Base-by-base conservation (phyloP, 2,329 filamentous ascomycete species). In the Magnaporthiopsis rhizophila region DNA sequence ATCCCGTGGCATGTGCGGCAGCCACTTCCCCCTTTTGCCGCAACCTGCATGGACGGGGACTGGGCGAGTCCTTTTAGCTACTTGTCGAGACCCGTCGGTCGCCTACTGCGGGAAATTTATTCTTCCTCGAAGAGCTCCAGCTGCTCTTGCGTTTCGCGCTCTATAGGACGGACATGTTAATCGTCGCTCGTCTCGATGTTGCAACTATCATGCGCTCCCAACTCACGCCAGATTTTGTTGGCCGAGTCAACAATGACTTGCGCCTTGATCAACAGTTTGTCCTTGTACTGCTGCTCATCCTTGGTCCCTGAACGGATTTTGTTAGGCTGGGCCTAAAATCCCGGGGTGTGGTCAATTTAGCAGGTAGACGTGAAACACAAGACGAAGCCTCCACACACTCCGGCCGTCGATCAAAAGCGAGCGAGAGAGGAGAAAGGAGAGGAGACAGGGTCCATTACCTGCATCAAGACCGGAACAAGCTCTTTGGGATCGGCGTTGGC, bases 381-480 rank as follows among this genome's bases (percentile, higher is more conserved):
- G n/a, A 9, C 45, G 45, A 53, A 24, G 59, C 28, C 12, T 24
- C 15, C 26, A 32, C 59, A 24, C 45, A 53, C 45, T 53, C 21
- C 21, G 6, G 5, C 38, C 32, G 32, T 60, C 32, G 13, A 24
- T 34, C 59, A 24, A 61, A 4, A n/a, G 45, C 26, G n/a, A 21
- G 45, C 8, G 45, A 8, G 26, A 30, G 26, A 4, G 15, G 50
- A 13, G 21, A 50, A 12, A 53, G 45, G 21, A 15, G 21, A 53
- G 8, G n/a, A 21, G 21, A 53, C 18, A 53, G 45, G 6, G 59
- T 53, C 45, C 68, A 78, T 68, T 70, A 86, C 86, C 81, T 90
- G 87, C 79, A 90, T 83, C 62, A 93, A 77, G n/a, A 92, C 77
- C 8, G 89, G 88, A 2, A 91, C 78, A 30, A 92, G 77, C 67